Evolutionary conservation across 305 asterid genomes (phyloP), one percentile per base, ranked within the genome.

Genomic region (Ilex paraguariensis): DNA sequence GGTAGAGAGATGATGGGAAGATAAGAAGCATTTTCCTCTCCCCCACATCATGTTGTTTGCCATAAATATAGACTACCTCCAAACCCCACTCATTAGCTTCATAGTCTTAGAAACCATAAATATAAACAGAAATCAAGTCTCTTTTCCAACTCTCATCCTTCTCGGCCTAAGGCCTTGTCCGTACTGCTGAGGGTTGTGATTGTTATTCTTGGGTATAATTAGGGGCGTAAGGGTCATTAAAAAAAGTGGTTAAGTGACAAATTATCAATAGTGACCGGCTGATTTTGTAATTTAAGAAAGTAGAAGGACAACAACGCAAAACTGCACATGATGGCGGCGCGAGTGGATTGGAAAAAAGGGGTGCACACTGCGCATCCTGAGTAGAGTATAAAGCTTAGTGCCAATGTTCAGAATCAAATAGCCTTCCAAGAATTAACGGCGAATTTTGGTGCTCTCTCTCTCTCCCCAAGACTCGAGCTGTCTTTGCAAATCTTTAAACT

Each of bases 41-140:
- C 57, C 51, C 60, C 32, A 14, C 67, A 91, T 91, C 80, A 91
- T 91, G 69, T 54, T 87, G 97, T 85, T 89, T 71, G 97, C 98
- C 98, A 91, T 79, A 13, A 60, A 60, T 67, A 67, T 79, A 68
- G 91, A 82, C 91, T 80, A 64, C 56, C 81, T 67, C 73, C 63
- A 60, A 62, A 56, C 42, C 42, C 50, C 60, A 46, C 67, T 60
- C 60, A 56, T 56, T 21, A 9, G 4, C 21, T 54, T 4, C 57
- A 17, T 28, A 54, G 32, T 54, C 10, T 3, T 6, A 1, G 5
- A 28, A 54, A 54, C 14, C 31, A 15, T 15, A 17, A 14, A 17
- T 15, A 54, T n/a, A 15, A 28, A 54, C 11, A 5, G 11, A 54
- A 54, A 54, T 3, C 57, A 54, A 9, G 8, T 54, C n/a, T 7